Percentiles rank a stretch among this genome's conserved stretches.
Evolutionary conservation across 1,284 basidiomycete species (phyloP).

Genomic region (Trametes hirsuta): DNA sequence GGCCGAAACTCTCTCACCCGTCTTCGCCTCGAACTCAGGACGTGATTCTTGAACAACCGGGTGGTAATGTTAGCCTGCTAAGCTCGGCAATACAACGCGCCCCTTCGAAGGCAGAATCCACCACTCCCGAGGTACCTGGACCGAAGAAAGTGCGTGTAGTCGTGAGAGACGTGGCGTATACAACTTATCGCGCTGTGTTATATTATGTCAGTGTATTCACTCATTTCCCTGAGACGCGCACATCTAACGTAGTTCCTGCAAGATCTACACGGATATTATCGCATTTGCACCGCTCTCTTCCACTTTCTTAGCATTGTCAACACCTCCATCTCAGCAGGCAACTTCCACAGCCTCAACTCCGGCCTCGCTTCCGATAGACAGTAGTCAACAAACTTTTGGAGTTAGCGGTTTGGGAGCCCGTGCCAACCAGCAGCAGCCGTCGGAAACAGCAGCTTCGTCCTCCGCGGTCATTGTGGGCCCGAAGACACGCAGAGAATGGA

Average conservation of each 20-base stretch:
- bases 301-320: constrained; percentile 48
- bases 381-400: constrained; percentile 35
- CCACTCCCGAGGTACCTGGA: constrained; percentile 28
- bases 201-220: constrained; percentile 66
- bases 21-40: constrained; percentile 32
- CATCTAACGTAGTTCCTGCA: background rate
- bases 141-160: constrained; percentile 63
- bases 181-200: constrained; percentile 81
- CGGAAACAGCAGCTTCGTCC: constrained; percentile 17
- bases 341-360: constrained; percentile 21
- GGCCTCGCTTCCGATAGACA: constrained; percentile 34
- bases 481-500: constrained; percentile 63
- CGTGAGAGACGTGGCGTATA: constrained; percentile 79
- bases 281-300: constrained; percentile 85
- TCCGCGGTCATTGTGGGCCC: constrained; percentile 32
- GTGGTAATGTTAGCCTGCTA: background rate
- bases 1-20: constrained; percentile 39
- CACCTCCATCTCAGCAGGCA: constrained; percentile 16
- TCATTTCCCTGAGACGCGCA: background rate
- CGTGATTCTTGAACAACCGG: constrained; percentile 6
- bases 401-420: constrained; percentile 10
- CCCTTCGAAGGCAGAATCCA: background rate
- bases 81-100: background rate
- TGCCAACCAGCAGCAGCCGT: constrained; percentile 24
- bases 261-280: constrained; percentile 87